Evolutionary conservation across 352 stramenopile genomes (phyloP).

Genomic region (Globisporangium solare): DNA sequence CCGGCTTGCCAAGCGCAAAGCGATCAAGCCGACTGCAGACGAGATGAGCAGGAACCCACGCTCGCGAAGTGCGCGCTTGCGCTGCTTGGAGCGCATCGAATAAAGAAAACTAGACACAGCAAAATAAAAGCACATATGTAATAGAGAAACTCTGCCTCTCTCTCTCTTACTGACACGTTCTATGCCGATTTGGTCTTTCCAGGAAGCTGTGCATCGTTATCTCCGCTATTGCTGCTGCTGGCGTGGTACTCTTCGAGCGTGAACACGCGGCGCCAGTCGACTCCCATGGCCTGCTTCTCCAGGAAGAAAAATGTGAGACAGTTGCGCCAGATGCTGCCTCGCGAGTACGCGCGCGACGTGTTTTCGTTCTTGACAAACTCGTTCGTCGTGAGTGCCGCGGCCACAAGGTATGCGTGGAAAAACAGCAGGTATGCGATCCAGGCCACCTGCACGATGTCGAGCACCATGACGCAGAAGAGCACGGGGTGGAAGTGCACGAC

Average conservation of each 20-base stretch:
- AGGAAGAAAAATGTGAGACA: slow-evolving; percentile 58
- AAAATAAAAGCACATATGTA: neutral
- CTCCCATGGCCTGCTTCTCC: slow-evolving; percentile 6
- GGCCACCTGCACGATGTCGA: slow-evolving; percentile 48
- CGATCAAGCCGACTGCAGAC: slow-evolving; percentile 55
- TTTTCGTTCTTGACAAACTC: slow-evolving; percentile 75
- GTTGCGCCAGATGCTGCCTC: slow-evolving; percentile 45
- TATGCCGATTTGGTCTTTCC: slow-evolving; percentile 24
- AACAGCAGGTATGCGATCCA: slow-evolving; percentile 76
- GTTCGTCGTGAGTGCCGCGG: slow-evolving; percentile 66
- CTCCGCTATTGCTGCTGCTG: neutral
- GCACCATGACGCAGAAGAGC: slow-evolving; percentile 43
- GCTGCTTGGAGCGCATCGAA: slow-evolving; percentile 57
- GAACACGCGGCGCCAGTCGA: slow-evolving; percentile 61
- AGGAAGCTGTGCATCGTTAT: neutral
- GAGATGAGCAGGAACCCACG: slow-evolving; percentile 64
- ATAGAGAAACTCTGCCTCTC: slow-evolving; percentile 1
- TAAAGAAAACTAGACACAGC: slow-evolving; percentile 16
- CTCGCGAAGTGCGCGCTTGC: slow-evolving; percentile 63
- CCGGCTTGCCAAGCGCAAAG: slow-evolving; percentile 56
- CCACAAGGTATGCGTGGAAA: slow-evolving; percentile 63
- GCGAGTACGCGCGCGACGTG: slow-evolving; percentile 46
- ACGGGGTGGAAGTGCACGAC: slow-evolving; percentile 59
- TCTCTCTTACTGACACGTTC: slow-evolving; percentile 6
- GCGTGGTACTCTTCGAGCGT: slow-evolving; percentile 44